Percentiles rank a stretch among this genome's conserved stretches.
These are phyloP conservation scores for Aspergillus brasiliensis DNA, from an alignment of 2,329 filamentous ascomycete genomes.

Conservation along the genomic window DNA sequence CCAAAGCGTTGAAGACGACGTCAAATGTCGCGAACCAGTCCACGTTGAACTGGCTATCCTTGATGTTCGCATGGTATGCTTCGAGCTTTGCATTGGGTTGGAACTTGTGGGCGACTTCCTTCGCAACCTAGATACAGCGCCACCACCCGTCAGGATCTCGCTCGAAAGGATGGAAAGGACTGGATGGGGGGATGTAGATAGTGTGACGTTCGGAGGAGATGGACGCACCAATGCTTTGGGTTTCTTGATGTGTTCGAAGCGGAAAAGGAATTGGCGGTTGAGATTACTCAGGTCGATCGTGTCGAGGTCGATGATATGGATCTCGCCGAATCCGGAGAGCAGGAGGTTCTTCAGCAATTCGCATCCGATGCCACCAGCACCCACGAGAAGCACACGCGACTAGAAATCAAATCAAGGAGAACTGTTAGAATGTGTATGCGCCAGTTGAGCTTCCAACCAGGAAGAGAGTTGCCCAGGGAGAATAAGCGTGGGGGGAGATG, in stretches of 20 bases:
- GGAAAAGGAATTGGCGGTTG: conserved; percentile 95
- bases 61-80: conserved; percentile 93
- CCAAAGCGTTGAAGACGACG: conserved; percentile 93
- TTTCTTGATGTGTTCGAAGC: conserved; percentile 97
- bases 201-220: conserved; percentile 13
- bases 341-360: conserved; percentile 97
- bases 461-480: neutral
- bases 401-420: conserved; percentile 43
- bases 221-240: conserved; percentile 80
- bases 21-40: conserved; percentile 83
- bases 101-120: conserved; percentile 86
- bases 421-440: neutral
- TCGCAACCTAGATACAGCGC: conserved; percentile 68
- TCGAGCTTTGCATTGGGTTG: conserved; percentile 85
- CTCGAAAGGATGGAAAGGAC: conserved; percentile 1
- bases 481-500: neutral
- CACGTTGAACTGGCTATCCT: conserved; percentile 81
- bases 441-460: neutral
- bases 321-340: conserved; percentile 85
- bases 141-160: conserved; percentile 18
- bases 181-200: conserved; percentile 5
- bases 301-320: conserved; percentile 94
- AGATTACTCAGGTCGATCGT: conserved; percentile 98
- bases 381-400: conserved; percentile 89
- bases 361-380: conserved; percentile 95